Percentiles rank a stretch among this genome's conserved stretches.
These are phyloP conservation scores for Dendryphion nanum DNA, from an alignment of 2,329 filamentous ascomycete genomes.

Conservation along the genomic window DNA sequence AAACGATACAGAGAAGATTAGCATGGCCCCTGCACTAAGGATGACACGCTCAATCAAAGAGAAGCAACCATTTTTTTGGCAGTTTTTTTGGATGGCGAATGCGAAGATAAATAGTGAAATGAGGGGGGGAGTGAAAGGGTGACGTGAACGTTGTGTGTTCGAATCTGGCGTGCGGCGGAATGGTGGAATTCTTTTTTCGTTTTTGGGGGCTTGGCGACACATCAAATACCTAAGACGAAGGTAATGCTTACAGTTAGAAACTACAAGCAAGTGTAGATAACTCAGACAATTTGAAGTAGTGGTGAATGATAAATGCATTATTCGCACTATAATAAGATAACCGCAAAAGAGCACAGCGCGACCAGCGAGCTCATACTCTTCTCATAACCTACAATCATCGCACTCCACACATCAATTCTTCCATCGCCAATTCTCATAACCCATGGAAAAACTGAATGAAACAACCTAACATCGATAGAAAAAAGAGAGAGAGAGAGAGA, in stretches of 20 bases:
- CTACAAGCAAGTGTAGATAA: too few species aligned
- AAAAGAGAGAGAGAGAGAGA: neutral
- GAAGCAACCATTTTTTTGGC: conserved; percentile 33
- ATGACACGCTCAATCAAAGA: conserved; percentile 63
- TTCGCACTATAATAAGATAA: too few species aligned
- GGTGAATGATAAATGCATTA: too few species aligned
- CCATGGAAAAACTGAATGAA: neutral
- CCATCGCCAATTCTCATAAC: neutral
- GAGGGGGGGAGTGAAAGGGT: neutral
- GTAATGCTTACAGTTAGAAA: too few species aligned
- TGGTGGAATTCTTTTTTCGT: too few species aligned
- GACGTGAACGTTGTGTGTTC: neutral
- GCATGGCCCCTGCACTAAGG: conserved; percentile 74
- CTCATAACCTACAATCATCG: neutral
- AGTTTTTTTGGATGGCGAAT: neutral
- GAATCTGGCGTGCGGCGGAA: too few species aligned
- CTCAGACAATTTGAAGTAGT: too few species aligned
- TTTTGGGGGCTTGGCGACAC: too few species aligned
- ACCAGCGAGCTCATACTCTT: neutral
- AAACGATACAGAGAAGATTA: conserved; percentile 39
- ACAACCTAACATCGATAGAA: neutral
- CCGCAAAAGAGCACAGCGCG: too few species aligned
- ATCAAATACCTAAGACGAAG: too few species aligned
- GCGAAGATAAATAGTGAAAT: neutral
- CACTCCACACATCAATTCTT: neutral